phyloP scores from a whole-genome alignment of 2,329 filamentous ascomycete species.

The Massarina eburnea region DNA sequence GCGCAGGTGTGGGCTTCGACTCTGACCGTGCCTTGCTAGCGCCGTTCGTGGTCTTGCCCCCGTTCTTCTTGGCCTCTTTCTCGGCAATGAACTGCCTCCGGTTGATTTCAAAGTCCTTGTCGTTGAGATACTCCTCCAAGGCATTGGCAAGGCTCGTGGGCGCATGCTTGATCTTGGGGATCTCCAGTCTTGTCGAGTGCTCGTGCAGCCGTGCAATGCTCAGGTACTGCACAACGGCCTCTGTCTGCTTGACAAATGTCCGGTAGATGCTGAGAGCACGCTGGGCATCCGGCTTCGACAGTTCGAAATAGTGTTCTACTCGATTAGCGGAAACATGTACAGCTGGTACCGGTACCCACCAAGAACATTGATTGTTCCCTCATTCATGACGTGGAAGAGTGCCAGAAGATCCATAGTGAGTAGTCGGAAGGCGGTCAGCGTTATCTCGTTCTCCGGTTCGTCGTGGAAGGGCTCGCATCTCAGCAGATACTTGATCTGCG shows the following conservation, averaged over 20 bases:
- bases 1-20: constrained; percentile 27
- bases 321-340: constrained; percentile 17
- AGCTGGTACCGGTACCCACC: constrained; percentile 56
- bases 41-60: constrained; percentile 44
- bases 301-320: constrained; percentile 93
- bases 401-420: constrained; percentile 86
- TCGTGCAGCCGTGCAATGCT: constrained; percentile 86
- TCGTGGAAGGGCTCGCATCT: constrained; percentile 90
- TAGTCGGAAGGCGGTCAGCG: constrained; percentile 87
- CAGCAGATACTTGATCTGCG: constrained; percentile 80
- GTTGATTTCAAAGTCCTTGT: constrained; percentile 93
- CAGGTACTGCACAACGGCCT: constrained; percentile 88
- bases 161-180: constrained; percentile 95
- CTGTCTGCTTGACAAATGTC: constrained; percentile 87
- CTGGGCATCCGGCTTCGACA: constrained; percentile 92
- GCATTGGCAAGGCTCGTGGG: constrained; percentile 88
- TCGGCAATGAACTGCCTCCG: constrained; percentile 88
- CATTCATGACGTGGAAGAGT: constrained; percentile 93
- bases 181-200: constrained; percentile 87
- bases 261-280: constrained; percentile 90
- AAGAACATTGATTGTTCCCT: constrained; percentile 94
- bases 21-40: constrained; percentile 42
- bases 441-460: constrained; percentile 95
- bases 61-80: constrained; percentile 69
- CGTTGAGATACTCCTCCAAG: constrained; percentile 90